A percentile compares a stretch with the other conserved stretches of the same genome.
Evolutionary conservation across 768 basidiomycete species (phyloP).

Genomic region (Mycena crocata): DNA sequence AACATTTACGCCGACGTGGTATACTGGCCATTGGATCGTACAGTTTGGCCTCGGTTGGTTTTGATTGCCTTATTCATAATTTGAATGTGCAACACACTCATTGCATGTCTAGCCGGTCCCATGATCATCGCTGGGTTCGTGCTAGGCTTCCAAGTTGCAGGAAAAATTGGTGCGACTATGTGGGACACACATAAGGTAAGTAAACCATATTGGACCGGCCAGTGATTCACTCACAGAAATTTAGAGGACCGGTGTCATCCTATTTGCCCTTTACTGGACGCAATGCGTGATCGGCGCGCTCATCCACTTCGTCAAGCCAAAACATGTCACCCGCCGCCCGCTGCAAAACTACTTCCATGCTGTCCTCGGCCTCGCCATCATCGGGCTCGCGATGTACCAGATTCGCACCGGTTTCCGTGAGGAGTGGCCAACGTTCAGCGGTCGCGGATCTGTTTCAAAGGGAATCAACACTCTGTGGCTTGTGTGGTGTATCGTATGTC

Average conservation of each 20-base stretch:
- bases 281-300: conserved; percentile 63
- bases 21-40: too few species aligned
- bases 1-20: too few species aligned
- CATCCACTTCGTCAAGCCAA: conserved; percentile 66
- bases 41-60: too few species aligned
- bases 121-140: conserved; percentile 56
- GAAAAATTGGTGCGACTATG: conserved; percentile 48
- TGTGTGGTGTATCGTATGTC: conserved; percentile 61
- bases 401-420: conserved; percentile 57
- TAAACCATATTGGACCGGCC: background rate
- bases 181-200: conserved; percentile 61
- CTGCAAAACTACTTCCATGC: conserved; percentile 71
- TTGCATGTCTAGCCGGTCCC: conserved; percentile 58
- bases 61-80: too few species aligned
- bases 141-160: conserved; percentile 56
- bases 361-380: conserved; percentile 60
- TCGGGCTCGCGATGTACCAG: conserved; percentile 63
- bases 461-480: conserved; percentile 56
- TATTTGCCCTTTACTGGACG: conserved; percentile 61
- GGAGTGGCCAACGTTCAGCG: conserved; percentile 64
- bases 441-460: conserved; percentile 50
- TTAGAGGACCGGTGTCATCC: conserved; percentile 60
- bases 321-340: conserved; percentile 50
- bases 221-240: background rate
- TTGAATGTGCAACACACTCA: too few species aligned